phyloP scores from a whole-genome alignment of 208 protist genomes.

The Acanthamoeba rhysodes region DNA sequence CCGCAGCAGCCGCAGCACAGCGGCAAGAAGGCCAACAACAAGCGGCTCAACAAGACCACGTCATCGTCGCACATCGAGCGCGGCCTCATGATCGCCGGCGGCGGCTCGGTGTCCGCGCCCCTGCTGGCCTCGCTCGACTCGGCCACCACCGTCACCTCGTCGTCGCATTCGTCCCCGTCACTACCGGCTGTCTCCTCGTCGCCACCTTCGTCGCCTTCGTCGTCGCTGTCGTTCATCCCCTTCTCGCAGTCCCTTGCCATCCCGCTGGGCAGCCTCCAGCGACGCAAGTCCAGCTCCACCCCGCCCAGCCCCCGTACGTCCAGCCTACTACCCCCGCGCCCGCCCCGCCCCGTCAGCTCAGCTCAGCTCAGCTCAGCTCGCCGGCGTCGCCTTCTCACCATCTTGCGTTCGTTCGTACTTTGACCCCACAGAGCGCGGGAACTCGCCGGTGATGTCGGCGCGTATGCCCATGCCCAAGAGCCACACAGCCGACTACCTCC shows the following conservation, averaged over 20 bases:
- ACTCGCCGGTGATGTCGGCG: background rate
- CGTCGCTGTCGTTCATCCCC: background rate
- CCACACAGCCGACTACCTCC: background rate
- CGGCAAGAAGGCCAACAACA: background rate
- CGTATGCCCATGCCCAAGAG: background rate
- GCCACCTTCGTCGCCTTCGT: background rate
- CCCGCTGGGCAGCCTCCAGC: background rate
- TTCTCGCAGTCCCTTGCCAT: background rate
- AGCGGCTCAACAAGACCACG: slow-evolving; percentile 5
- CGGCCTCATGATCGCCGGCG: too few relatives aligned
- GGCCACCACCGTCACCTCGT: too few relatives aligned
- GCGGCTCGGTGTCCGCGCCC: too few relatives aligned
- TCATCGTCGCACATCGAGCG: background rate
- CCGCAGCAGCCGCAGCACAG: background rate
- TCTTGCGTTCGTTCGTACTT: too few relatives aligned
- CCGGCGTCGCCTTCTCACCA: too few relatives aligned
- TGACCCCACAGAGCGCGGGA: background rate
- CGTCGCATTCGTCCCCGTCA: too few relatives aligned
- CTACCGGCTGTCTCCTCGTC: background rate
- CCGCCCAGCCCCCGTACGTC: slow-evolving; percentile 3
- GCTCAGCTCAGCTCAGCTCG: background rate
- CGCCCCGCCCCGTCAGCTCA: background rate
- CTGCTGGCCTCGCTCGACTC: too few relatives aligned
- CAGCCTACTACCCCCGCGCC: background rate
- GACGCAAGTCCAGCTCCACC: slow-evolving; percentile 32